These are phyloP conservation scores for Podochytrium sp. DNA, from an alignment of 192 early-diverging fungal species.

Conservation along the genomic window DNA sequence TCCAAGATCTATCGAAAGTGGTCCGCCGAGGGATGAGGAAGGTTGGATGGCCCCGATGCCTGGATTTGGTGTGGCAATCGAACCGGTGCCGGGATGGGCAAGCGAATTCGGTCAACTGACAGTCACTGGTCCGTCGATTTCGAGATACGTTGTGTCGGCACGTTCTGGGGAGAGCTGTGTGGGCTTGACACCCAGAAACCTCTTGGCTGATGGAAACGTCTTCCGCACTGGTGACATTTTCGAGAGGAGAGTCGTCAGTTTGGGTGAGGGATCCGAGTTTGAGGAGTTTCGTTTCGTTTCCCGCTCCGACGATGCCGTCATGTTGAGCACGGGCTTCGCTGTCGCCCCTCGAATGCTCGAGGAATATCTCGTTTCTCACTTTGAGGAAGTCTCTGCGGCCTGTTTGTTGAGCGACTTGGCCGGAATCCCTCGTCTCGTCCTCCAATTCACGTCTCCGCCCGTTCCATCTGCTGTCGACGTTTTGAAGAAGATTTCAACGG, in stretches of 20 bases:
- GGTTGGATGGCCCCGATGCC: neutral
- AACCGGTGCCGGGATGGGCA: neutral
- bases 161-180: neutral
- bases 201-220: neutral
- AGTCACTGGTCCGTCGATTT: neutral
- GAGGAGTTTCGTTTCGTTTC: constrained; percentile 1
- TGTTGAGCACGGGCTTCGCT: neutral
- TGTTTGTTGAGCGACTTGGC: neutral
- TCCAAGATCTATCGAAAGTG: neutral
- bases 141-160: neutral
- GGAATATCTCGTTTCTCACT: neutral
- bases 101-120: neutral
- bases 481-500: neutral
- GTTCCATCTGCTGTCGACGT: neutral
- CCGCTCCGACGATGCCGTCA: neutral
- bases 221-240: neutral
- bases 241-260: neutral
- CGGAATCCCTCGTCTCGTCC: neutral
- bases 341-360: neutral
- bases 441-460: neutral
- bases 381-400: neutral
- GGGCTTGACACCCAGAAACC: neutral
- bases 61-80: neutral
- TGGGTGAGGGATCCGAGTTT: neutral
- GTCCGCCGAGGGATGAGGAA: neutral